Conservation (phyloP, 768 basidiomycete genomes). For the Leccinum broughii region DNA sequence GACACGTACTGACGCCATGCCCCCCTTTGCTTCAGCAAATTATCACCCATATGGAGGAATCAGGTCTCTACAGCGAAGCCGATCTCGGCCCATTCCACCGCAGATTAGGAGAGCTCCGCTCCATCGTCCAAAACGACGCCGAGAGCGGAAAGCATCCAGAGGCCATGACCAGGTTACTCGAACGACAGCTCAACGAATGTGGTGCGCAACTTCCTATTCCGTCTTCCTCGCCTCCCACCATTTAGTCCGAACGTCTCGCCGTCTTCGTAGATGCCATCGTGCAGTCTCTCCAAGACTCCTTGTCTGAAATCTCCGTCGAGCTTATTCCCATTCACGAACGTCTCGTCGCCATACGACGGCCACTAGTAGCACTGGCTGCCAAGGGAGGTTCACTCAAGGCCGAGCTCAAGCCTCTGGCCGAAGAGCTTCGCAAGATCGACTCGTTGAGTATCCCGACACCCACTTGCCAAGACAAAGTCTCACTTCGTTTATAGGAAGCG, state of each 20-base stretch:
- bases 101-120: conserved; percentile 77
- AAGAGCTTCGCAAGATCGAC: conserved; percentile 95
- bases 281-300: conserved; percentile 73
- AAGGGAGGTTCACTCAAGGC: conserved; percentile 83
- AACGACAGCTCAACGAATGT: conserved; percentile 88
- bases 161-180: conserved; percentile 85
- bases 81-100: conserved; percentile 87
- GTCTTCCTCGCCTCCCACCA: conserved; percentile 1
- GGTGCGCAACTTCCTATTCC: conserved; percentile 52
- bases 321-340: conserved; percentile 89
- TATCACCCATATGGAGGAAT: conserved; percentile 93
- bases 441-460: conserved; percentile 68
- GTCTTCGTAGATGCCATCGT: conserved; percentile 66
- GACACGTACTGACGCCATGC: conserved; percentile 28
- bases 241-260: background rate
- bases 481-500: conserved; percentile 59
- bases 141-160: conserved; percentile 81
- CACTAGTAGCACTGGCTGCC: conserved; percentile 84
- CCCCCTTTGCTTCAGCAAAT: conserved; percentile 68
- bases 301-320: conserved; percentile 86
- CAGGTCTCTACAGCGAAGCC: conserved; percentile 87
- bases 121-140: conserved; percentile 82
- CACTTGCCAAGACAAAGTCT: conserved; percentile 19
- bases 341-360: conserved; percentile 83
- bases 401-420: conserved; percentile 86